phyloP scores from a whole-genome alignment of 192 early-diverging fungal species.

The Phlyctochytrium arcticum region DNA sequence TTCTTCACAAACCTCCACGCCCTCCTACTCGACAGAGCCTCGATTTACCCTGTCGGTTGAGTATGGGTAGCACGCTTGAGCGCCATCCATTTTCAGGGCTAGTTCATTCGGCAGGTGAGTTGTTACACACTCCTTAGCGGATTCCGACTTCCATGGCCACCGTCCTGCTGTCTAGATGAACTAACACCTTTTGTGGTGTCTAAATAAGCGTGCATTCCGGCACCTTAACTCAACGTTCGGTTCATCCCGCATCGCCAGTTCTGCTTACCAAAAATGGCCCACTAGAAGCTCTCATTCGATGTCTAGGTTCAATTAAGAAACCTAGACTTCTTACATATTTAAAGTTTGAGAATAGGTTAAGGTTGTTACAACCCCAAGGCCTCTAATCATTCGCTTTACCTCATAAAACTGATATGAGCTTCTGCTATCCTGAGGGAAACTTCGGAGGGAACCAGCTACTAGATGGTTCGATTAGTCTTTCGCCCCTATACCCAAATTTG shows the following conservation, averaged over 20 bases:
- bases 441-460: slow-evolving; percentile 82
- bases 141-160: too few relatives aligned
- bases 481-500: slow-evolving; percentile 75
- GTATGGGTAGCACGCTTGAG: too few relatives aligned
- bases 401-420: slow-evolving; percentile 73
- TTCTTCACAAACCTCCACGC: too few relatives aligned
- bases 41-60: too few relatives aligned
- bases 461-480: slow-evolving; percentile 81
- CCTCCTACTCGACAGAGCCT: too few relatives aligned
- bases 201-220: slow-evolving; percentile 7
- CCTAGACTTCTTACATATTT: slow-evolving; percentile 73
- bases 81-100: too few relatives aligned
- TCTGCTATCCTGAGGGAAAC: slow-evolving; percentile 80
- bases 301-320: slow-evolving; percentile 66
- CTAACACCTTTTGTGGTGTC: background rate
- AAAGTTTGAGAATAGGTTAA: slow-evolving; percentile 83
- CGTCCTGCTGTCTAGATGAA: too few relatives aligned
- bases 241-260: slow-evolving; percentile 87
- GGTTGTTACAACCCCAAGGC: slow-evolving; percentile 68
- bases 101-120: too few relatives aligned
- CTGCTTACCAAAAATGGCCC: slow-evolving; percentile 89
- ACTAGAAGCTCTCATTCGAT: slow-evolving; percentile 79
- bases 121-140: too few relatives aligned
- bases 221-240: slow-evolving; percentile 73
- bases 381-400: slow-evolving; percentile 83